Conservation (phyloP, 805 yeast species). For the Suhomyces canberraensis region DNA sequence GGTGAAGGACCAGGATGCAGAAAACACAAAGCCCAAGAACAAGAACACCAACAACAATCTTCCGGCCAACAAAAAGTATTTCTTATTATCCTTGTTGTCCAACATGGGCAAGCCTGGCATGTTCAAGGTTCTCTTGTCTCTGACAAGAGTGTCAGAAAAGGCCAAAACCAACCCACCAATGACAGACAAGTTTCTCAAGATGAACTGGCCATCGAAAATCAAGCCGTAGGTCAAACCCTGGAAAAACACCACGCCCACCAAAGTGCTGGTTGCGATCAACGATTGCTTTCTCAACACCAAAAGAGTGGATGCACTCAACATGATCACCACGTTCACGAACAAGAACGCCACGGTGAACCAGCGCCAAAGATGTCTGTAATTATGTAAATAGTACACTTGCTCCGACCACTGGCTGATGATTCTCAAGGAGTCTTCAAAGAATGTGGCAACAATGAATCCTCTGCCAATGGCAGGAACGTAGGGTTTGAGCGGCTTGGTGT, state of each 20-base stretch:
- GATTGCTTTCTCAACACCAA: constrained; percentile 68
- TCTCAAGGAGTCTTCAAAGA: constrained; percentile 83
- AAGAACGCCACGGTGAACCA: constrained; percentile 76
- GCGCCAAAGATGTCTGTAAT: constrained; percentile 74
- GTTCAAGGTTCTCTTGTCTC: constrained; percentile 61
- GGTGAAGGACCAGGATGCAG: constrained; percentile 67
- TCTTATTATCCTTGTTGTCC: constrained; percentile 62
- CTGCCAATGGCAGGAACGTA: constrained; percentile 87
- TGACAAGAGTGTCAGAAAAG: constrained; percentile 78
- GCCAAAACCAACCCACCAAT: constrained; percentile 91
- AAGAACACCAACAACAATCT: constrained; percentile 79
- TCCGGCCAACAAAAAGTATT: constrained; percentile 83
- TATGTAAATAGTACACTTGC: constrained; percentile 80
- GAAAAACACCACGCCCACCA: constrained; percentile 66
- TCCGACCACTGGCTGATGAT: constrained; percentile 86
- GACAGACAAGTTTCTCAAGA: constrained; percentile 83
- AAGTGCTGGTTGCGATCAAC: constrained; percentile 64
- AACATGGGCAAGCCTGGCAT: constrained; percentile 78
- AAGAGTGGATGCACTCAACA: constrained; percentile 70
- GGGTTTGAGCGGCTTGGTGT: constrained; percentile 56
- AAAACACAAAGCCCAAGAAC: constrained; percentile 79
- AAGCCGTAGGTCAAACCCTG: constrained; percentile 91
- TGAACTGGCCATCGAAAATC: constrained; percentile 73
- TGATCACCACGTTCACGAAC: constrained; percentile 56
- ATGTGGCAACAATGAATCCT: constrained; percentile 87